A percentile compares a stretch with the other conserved stretches of the same genome.
These are phyloP conservation scores for Spiraea crenata DNA, from an alignment of 331 rosid genomes.

Conservation along the genomic window DNA sequence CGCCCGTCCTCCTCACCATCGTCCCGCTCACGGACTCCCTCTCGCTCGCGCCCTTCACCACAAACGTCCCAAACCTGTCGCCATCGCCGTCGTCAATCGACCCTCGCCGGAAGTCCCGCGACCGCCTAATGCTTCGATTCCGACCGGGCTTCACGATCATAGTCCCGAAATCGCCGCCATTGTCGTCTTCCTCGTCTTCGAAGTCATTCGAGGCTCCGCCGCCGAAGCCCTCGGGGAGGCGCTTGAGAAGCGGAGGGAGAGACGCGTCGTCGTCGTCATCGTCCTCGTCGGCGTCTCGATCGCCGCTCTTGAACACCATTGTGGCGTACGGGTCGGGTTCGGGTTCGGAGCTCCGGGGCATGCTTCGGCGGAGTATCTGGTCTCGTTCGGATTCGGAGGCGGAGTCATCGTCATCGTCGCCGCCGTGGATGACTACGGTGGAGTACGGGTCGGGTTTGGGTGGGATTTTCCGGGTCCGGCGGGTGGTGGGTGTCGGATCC, in stretches of 20 bases:
- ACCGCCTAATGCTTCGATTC: slow-evolving; percentile 41
- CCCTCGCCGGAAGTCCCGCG: slow-evolving; percentile 36
- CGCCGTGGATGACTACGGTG: slow-evolving; percentile 67
- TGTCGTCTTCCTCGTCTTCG: slow-evolving; percentile 44
- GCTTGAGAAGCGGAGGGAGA: slow-evolving; percentile 89
- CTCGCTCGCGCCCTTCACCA: slow-evolving; percentile 58
- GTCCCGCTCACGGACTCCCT: slow-evolving; percentile 69
- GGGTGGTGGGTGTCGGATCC: slow-evolving; percentile 53
- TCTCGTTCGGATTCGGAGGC: slow-evolving; percentile 25
- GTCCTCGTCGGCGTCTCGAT: slow-evolving; percentile 38
- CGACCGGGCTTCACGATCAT: slow-evolving; percentile 62
- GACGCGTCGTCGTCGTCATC: slow-evolving; percentile 70
- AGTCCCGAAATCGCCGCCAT: slow-evolving; percentile 65
- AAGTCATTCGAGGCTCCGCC: slow-evolving; percentile 83
- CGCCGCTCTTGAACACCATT: slow-evolving; percentile 64
- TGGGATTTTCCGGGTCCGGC: slow-evolving; percentile 44
- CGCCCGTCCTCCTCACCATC: slow-evolving; percentile 49
- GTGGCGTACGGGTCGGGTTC: slow-evolving; percentile 66
- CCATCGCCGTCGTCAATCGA: slow-evolving; percentile 42
- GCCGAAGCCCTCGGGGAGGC: slow-evolving; percentile 93
- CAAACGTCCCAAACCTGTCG: slow-evolving; percentile 62
- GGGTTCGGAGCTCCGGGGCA: slow-evolving; percentile 9
- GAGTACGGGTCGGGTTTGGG: slow-evolving; percentile 64
- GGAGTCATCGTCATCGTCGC: slow-evolving; percentile 25
- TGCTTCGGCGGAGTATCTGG: slow-evolving; percentile 18